A percentile compares a stretch with the other conserved stretches of the same genome.
phyloP scores from a whole-genome alignment of 495 filamentous ascomycete species.

The Hypoxylon intermedium region DNA sequence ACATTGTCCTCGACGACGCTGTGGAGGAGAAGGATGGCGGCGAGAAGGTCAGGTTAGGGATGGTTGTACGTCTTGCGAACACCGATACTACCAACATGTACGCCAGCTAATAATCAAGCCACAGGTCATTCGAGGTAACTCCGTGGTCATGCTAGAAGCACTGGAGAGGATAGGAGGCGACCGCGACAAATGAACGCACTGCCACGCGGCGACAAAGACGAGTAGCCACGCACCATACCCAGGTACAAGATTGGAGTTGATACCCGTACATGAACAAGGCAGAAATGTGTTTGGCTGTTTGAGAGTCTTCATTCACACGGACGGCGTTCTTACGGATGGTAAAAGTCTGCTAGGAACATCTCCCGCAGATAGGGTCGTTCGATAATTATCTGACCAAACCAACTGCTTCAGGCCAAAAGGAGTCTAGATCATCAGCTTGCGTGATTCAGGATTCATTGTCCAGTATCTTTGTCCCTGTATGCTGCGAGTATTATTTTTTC shows the following conservation, averaged over 20 bases:
- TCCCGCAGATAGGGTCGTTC: background rate
- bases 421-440: too few relatives aligned
- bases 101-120: slow-evolving; percentile 1
- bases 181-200: slow-evolving; percentile 40
- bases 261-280: slow-evolving; percentile 22
- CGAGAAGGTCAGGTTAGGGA: slow-evolving; percentile 89
- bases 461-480: too few relatives aligned
- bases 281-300: slow-evolving; percentile 10
- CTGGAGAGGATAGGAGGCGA: slow-evolving; percentile 64
- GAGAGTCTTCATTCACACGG: background rate
- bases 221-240: background rate
- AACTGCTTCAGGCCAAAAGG: too few relatives aligned
- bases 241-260: slow-evolving; percentile 13
- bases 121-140: slow-evolving; percentile 86
- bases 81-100: background rate
- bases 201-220: too few relatives aligned
- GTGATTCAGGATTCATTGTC: too few relatives aligned
- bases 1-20: slow-evolving; percentile 97
- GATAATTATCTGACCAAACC: too few relatives aligned
- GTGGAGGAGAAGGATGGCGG: slow-evolving; percentile 92
- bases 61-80: slow-evolving; percentile 72
- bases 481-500: too few relatives aligned
- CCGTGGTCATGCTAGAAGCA: slow-evolving; percentile 94
- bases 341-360: slow-evolving; percentile 3
- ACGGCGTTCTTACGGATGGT: slow-evolving; percentile 22